These are phyloP conservation scores for Metschnikowia aberdeeniae DNA, from an alignment of 805 yeast species.

Conservation along the genomic window DNA sequence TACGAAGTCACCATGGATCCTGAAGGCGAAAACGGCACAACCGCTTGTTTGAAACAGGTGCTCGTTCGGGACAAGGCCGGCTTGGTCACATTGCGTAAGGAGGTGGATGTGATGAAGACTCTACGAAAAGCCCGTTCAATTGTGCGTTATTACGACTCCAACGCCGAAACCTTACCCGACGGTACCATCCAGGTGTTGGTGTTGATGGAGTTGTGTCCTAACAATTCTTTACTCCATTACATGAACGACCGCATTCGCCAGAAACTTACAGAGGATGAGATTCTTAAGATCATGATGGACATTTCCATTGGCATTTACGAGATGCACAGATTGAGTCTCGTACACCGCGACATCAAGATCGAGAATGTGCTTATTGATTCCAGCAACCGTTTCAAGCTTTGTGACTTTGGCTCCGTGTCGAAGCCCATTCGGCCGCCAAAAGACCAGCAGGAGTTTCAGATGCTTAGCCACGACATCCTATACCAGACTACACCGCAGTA, in stretches of 20 bases:
- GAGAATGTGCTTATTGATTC: slow-evolving; percentile 86
- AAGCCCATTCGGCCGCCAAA: slow-evolving; percentile 68
- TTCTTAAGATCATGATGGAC: slow-evolving; percentile 79
- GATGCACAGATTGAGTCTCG: slow-evolving; percentile 77
- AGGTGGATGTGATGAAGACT: slow-evolving; percentile 75
- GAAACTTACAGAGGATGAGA: slow-evolving; percentile 71
- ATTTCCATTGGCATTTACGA: slow-evolving; percentile 72
- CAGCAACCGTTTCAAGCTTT: slow-evolving; percentile 66
- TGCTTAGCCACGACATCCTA: slow-evolving; percentile 78
- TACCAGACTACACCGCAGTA: slow-evolving; percentile 95
- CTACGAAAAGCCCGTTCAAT: slow-evolving; percentile 53
- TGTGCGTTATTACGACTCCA: slow-evolving; percentile 70
- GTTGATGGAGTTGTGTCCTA: slow-evolving; percentile 90
- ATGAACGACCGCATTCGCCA: slow-evolving; percentile 84
- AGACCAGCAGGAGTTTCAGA: slow-evolving; percentile 66
- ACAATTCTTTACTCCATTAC: slow-evolving; percentile 79
- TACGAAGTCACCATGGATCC: slow-evolving; percentile 60
- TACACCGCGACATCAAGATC: slow-evolving; percentile 91
- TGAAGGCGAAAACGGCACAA: slow-evolving; percentile 43
- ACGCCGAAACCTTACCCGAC: slow-evolving; percentile 57
- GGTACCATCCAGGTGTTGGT: slow-evolving; percentile 78
- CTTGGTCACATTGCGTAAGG: slow-evolving; percentile 59
- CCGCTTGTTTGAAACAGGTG: slow-evolving; percentile 62
- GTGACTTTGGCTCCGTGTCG: slow-evolving; percentile 92
- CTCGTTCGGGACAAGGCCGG: slow-evolving; percentile 69